Base-by-base conservation (phyloP, 352 stramenopile species). In the Globisporangium acanthophoron region DNA sequence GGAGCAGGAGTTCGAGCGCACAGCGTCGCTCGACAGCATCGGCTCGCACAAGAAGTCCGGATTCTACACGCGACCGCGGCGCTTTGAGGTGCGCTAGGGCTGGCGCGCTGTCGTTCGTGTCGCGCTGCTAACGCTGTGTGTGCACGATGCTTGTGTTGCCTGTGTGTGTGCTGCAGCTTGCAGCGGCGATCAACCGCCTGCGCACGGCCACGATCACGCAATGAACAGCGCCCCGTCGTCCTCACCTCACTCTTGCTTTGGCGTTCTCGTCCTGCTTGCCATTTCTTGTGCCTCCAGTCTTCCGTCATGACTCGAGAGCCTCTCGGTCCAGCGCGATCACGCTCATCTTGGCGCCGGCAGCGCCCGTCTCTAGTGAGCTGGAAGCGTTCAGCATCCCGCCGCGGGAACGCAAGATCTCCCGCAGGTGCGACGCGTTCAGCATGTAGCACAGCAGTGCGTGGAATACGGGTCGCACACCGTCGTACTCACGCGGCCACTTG, bases 131-230 rank as follows among this genome's bases (percentile, higher is more conserved):
- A 5, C 15, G 27, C 6, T 57, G 29, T 12, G 15, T 59, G 12
- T 52, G 18, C 16, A 62, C 16, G 6, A 20, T 41, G 45, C 24
- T 27, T 27, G 24, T 27, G 24, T 27, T 27, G 24, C 24, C 24
- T 27, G 21, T 58, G 5, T 62, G 1, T 64, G 12, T 55, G 27
- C 16, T 44, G 18, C 16, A 96, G 82, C 52, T 97, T 56, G 87
- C 87, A n/a, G 87, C 87, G 11, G 87, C 87, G 40, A 81, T 97
- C 52, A 96, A 96, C 52, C 81, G 87, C 35, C 63, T 97, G n/a
- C 75, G 88, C 51, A 83, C 67, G 52, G 83, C 80, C 35, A 85
- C 69, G 24, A 76, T 92, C 51, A 88, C 62, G 8, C 78, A 92
- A 69, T 86, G 88, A 56, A 63, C 15, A 43, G n/a, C 13, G 37